Evolutionary conservation across 148 eudicot genomes (phyloP), one percentile per base, ranked within the genome.

Genomic region (Nepenthes gracilis): DNA sequence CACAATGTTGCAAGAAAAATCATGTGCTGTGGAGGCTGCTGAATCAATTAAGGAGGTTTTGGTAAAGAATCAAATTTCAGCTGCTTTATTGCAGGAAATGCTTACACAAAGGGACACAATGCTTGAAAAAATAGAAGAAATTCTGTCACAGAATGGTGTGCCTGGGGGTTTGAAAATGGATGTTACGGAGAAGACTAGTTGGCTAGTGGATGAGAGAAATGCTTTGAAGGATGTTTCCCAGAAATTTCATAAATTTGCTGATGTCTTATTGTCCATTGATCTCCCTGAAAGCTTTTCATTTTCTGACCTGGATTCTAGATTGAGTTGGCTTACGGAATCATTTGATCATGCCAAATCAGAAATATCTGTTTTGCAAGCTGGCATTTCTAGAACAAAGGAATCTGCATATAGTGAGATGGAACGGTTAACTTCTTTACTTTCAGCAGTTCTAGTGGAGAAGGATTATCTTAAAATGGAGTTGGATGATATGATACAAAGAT

Each of bases 171-270:
- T 75, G 58, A 72, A 63, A 71, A 64, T 59, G 47, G 84, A 83
- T 78, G 70, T 88, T 57, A 62, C 68, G 58, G 85, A 81, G 66
- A 80, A 73, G 70, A 67, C 84, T 65, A 75, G 78, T 64, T 81
- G 81, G 88, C 79, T 91, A 68, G 81, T 72, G 51, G 76, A 87
- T 58, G 90, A 91, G 78, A 77, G 75, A 14, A 77, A 81, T 69
- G 70, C 71, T 12, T 68, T 87, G 68, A 81, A 62, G 64, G 85
- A 72, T 67, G 73, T 71, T 35, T 73, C 83, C 32, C 9, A 64
- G 58, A 80, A 75, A 61, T 77, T 73, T 38, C 61, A 82, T 50
- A 81, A 78, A 58, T 60, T 86, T 69, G 62, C 69, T 36, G 74
- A 77, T 77, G 75, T 71, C 40, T 66, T 87, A 62, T 67, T 79